Evolutionary conservation across 306 rosid species (phyloP), one percentile per base, ranked within the genome.

Genomic region (Quercus suber): DNA sequence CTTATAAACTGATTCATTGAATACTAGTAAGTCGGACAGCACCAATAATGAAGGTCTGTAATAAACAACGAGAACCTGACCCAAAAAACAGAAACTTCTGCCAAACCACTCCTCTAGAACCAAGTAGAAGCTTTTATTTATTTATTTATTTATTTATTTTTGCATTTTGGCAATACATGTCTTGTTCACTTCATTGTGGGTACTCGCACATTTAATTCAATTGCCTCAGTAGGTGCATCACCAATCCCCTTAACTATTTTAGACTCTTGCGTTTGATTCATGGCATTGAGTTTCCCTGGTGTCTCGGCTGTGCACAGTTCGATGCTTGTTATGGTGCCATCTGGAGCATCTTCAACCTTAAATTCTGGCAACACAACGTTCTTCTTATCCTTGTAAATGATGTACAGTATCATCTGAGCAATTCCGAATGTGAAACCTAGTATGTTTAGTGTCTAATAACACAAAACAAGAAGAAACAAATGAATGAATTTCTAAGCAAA

Each of bases 401-500:
- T 7, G 73, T 84, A 84, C 65, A 87, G 3, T 2, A 84, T 71
- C 85, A 87, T 84, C 79, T 87, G 90, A 1, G 78, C 84, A 5
- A 74, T 75, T 33, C 88, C 90, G 2, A 87, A 78, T 5, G 57
- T 1, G 33, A 84, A 82, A 8, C 90, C 90, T 4, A 84, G 59
- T 18, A 84, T 43, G 74, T 84, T 87, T 65, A 88, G 90, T 28
- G 82, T 57, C 90, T 87, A 73, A 55, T 59, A 28, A 68, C 19
- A 52, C 4, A 55, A n/a, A 25, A 59, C 33, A 13, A 3, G 14
- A 4, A 14, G 33, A 52, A 5, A 5, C 14, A 27, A 23, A n/a
- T 2, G 13, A 25, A 17, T 14, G 37, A 69, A 19, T 41, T 60
- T 61, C 5, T 4, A 2, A 28, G 20, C 19, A 65, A 49, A 3